These are phyloP conservation scores for Venturia asperata DNA, from an alignment of 2,329 filamentous ascomycete genomes.

Conservation along the genomic window DNA sequence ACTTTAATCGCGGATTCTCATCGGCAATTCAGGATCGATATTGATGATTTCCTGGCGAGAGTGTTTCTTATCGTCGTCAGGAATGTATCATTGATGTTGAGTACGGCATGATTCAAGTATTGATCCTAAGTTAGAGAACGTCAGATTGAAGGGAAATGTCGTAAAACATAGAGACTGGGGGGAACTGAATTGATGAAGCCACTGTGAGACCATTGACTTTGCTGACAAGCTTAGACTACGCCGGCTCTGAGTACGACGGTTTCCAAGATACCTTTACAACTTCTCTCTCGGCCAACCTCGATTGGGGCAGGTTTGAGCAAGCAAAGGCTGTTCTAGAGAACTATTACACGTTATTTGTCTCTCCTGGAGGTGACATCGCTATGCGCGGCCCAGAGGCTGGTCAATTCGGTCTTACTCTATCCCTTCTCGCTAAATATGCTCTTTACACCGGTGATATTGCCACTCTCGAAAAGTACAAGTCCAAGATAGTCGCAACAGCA, in stretches of 20 bases:
- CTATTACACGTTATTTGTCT: constrained; percentile 18
- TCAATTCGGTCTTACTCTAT: constrained; percentile 17
- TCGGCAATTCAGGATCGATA: no score
- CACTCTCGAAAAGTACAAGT: constrained; percentile 13
- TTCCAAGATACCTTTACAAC: constrained; percentile 19
- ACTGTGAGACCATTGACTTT: no score
- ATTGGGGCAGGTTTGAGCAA: constrained; percentile 17
- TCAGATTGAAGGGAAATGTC: no score
- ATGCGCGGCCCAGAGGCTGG: constrained; percentile 18
- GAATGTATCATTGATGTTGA: no score
- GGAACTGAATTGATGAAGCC: no score
- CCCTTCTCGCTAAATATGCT: constrained; percentile 19
- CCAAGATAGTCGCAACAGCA: constrained; percentile 18
- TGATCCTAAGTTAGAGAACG: no score
- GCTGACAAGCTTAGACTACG: constrained; percentile 5
- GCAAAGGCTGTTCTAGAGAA: constrained; percentile 18
- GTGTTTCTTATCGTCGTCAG: no score
- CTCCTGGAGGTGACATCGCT: constrained; percentile 16
- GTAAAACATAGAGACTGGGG: no score
- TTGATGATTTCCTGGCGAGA: no score
- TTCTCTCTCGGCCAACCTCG: constrained; percentile 13
- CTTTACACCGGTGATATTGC: constrained; percentile 17
- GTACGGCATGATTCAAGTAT: no score
- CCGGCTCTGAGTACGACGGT: constrained; percentile 15
- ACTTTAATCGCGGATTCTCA: no score